phyloP scores from a whole-genome alignment of 768 basidiomycete species.

The Suillus sp. region DNA sequence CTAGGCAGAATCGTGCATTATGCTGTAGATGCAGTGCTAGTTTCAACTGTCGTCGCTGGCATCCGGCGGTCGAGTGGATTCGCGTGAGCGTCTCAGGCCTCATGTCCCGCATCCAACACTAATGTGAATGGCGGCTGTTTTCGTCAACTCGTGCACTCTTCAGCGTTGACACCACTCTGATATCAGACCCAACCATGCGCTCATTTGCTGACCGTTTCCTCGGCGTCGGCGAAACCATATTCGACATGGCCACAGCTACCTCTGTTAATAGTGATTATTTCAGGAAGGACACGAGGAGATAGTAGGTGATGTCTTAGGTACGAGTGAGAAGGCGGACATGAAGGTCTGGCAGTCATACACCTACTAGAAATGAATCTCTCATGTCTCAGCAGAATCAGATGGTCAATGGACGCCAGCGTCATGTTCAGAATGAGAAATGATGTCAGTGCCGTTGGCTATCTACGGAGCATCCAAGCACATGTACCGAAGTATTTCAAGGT shows the following conservation, averaged over 20 bases:
- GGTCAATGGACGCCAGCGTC: not conserved
- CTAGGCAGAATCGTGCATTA: conserved; percentile 79
- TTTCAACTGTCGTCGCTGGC: conserved; percentile 90
- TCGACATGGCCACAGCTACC: conserved; percentile 80
- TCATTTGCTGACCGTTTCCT: conserved; percentile 81
- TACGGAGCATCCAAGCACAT: not conserved
- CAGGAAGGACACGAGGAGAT: conserved; percentile 52
- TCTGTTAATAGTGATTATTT: conserved; percentile 89
- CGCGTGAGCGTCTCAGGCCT: conserved; percentile 56
- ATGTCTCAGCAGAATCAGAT: conserved; percentile 2
- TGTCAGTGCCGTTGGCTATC: not conserved
- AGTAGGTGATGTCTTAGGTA: conserved; percentile 15
- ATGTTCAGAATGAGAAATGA: not conserved
- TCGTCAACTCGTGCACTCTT: conserved; percentile 8
- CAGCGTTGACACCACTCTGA: conserved; percentile 66
- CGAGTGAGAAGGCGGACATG: conserved; percentile 2
- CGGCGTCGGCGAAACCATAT: conserved; percentile 84
- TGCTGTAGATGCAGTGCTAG: conserved; percentile 77
- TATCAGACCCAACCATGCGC: conserved; percentile 78
- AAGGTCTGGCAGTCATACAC: conserved; percentile 1
- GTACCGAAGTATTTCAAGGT: not conserved
- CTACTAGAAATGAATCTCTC: conserved; percentile 4
- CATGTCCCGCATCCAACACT: conserved; percentile 8
- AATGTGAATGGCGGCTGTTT: conserved; percentile 7
- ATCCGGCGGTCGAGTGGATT: conserved; percentile 90